Evolutionary conservation across 192 early-diverging fungal genomes (phyloP).

Genomic region (Anaeromyces robustus): DNA sequence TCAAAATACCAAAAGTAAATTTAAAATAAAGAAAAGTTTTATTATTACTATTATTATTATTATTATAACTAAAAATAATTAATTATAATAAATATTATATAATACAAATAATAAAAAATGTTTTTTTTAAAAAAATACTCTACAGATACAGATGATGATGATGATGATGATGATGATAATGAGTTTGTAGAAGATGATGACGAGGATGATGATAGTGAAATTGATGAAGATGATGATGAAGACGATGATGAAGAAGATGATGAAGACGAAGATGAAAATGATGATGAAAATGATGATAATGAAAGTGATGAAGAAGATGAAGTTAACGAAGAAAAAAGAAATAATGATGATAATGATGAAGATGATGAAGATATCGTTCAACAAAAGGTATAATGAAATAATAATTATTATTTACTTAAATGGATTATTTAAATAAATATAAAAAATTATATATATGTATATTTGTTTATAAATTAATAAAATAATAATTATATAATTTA

Average conservation of each 20-base stretch:
- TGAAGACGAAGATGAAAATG: slow-evolving; percentile 5
- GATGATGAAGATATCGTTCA: slow-evolving; percentile 14
- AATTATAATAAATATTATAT: too few species aligned
- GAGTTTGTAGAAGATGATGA: too few species aligned
- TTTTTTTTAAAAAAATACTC: too few species aligned
- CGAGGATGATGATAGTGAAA: slow-evolving; percentile 6
- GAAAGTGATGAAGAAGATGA: slow-evolving; percentile 9
- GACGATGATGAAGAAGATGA: slow-evolving; percentile 19
- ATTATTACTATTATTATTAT: too few species aligned
- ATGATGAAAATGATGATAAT: not conserved
- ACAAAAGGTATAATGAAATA: slow-evolving; percentile 6
- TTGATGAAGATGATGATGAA: slow-evolving; percentile 20
- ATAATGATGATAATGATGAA: slow-evolving; percentile 1
- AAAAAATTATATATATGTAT: not conserved
- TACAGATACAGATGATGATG: too few species aligned
- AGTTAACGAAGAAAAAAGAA: slow-evolving; percentile 5
- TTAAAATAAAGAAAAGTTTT: too few species aligned
- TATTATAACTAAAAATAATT: too few species aligned
- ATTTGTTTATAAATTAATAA: not conserved
- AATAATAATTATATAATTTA: too few species aligned
- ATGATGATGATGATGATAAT: too few species aligned
- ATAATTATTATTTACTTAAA: too few species aligned
- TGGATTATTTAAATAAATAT: slow-evolving; percentile 1
- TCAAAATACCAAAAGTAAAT: too few species aligned
- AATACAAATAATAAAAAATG: too few species aligned